Base-by-base conservation (phyloP, 192 early-diverging fungal species). In the Physocladia obscura region DNA sequence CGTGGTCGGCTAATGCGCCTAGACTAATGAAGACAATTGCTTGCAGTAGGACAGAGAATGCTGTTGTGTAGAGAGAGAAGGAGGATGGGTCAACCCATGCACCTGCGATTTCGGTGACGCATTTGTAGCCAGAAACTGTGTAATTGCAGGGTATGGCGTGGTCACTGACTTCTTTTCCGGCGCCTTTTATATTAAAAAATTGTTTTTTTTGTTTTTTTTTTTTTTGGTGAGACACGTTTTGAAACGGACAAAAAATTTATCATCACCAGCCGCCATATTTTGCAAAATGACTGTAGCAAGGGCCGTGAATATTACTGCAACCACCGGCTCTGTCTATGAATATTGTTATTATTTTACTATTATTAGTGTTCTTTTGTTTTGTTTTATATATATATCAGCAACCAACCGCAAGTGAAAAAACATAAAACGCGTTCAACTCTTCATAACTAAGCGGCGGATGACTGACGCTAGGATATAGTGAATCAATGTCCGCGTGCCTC, bases 1-100 rank as follows among this genome's bases (percentile, higher is more conserved):
- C 58, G 36, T 77, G 70, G 49, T 77, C 76, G 8, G 76, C 76
- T 5, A 77, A n/a, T 3, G 76, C 70, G 13, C 76, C 76, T 2
- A 72, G 59, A 69, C 48, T 67, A 37, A 77, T 64, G 65, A 77
- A 73, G 34, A 77, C 37, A 26, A 77, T 11, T 26, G 67, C 62
- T 52, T 77, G 76, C 21, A 67, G 37, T 3, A 73, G 44, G 3
- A 77, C 76, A 55, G 76, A 77, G 11, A 67, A 32, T 21, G 57
- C 57, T 40, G 70, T 73, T 29, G 70, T 63, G 44, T 73, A 74
- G 22, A 70, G 39, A 8, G 57, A 52, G 31, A 71, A 74, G 13
- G 29, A 26, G 19, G 73, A 62, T 26, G 56, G 52, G 40, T 74
- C 56, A 15, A 74, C 24, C 50, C 56, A 71, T 17, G 49, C 57